Evolutionary conservation across 495 filamentous ascomycete species (phyloP).

Genomic region (Terfezia boudieri): DNA sequence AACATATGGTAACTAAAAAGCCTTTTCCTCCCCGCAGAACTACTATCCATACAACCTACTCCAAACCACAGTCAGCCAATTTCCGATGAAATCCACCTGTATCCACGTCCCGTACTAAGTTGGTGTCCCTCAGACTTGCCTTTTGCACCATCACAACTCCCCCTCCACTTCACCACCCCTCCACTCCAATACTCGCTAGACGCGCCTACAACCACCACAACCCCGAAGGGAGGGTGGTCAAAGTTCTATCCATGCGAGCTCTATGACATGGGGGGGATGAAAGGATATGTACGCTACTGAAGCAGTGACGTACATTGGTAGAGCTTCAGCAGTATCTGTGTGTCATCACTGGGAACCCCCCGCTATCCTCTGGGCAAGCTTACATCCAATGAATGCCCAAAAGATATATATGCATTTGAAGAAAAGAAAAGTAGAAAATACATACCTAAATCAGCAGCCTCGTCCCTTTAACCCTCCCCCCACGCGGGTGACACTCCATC

Average conservation of each 20-base stretch:
- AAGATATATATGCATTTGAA: neutral
- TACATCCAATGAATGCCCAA: no score
- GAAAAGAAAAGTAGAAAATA: neutral
- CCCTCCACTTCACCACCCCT: neutral
- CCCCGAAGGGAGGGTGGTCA: neutral
- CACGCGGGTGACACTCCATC: slow-evolving; percentile 31
- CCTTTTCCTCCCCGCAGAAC: no score
- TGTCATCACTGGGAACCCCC: slow-evolving; percentile 1
- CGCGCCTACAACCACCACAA: neutral
- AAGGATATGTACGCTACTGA: neutral
- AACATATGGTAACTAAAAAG: no score
- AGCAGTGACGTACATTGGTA: neutral
- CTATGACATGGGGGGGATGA: neutral
- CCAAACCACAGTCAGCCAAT: no score
- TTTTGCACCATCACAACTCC: neutral
- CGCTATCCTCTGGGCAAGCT: neutral
- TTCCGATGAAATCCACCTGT: no score
- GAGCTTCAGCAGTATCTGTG: slow-evolving; percentile 21
- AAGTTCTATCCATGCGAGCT: neutral
- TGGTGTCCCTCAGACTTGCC: neutral
- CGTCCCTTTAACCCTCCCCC: neutral
- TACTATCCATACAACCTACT: no score
- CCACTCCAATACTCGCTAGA: neutral
- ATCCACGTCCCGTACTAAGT: no score
- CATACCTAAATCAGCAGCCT: slow-evolving; percentile 21